phyloP scores from a whole-genome alignment of 306 rosid species.

The Canavalia gladiata region DNA sequence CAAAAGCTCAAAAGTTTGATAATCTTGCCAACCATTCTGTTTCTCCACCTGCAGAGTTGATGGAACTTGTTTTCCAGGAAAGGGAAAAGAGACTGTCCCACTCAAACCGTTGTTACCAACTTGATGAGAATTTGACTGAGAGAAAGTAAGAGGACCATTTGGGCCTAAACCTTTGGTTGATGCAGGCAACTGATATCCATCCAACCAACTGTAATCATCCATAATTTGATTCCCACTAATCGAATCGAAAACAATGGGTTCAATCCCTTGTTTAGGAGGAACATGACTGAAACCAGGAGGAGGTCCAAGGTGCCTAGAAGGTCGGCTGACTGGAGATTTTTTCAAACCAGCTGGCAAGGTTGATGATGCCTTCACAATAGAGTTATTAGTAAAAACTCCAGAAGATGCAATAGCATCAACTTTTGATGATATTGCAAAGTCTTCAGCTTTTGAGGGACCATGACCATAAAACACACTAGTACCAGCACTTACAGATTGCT shows the following conservation, averaged over 20 bases:
- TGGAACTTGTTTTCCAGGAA: slow-evolving; percentile 89
- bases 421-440: slow-evolving; percentile 56
- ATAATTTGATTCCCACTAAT: slow-evolving; percentile 66
- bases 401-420: slow-evolving; percentile 57
- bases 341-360: slow-evolving; percentile 58
- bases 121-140: slow-evolving; percentile 60
- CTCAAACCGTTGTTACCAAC: slow-evolving; percentile 59
- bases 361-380: slow-evolving; percentile 51
- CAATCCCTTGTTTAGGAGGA: slow-evolving; percentile 69
- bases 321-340: slow-evolving; percentile 79
- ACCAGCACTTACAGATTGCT: slow-evolving; percentile 56
- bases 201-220: slow-evolving; percentile 99
- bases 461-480: slow-evolving; percentile 53
- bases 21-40: slow-evolving; percentile 82
- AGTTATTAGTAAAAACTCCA: slow-evolving; percentile 52
- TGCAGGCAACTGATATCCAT: slow-evolving; percentile 90
- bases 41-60: slow-evolving; percentile 60
- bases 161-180: slow-evolving; percentile 60
- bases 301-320: slow-evolving; percentile 90
- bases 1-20: slow-evolving; percentile 64
- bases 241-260: slow-evolving; percentile 58
- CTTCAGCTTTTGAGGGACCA: slow-evolving; percentile 63
- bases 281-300: slow-evolving; percentile 90
- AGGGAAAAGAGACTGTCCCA: slow-evolving; percentile 75
- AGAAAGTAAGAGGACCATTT: slow-evolving; percentile 53